A percentile compares a stretch with the other conserved stretches of the same genome.
Evolutionary conservation across 805 yeast species (phyloP).

Genomic region (Saturnispora gosingensis): DNA sequence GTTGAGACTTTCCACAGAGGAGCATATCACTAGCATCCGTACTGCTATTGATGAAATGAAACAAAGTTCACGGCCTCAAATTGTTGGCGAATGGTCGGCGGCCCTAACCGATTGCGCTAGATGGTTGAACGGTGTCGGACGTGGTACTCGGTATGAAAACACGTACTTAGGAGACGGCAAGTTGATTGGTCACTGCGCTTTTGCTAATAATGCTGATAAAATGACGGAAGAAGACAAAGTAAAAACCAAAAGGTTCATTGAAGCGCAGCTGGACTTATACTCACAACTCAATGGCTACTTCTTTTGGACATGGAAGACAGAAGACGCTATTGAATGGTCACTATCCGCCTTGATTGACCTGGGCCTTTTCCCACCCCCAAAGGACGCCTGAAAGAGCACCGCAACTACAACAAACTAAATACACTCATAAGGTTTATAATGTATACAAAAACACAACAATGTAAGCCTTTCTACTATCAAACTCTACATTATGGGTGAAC

Average conservation of each 20-base stretch:
- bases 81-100: constrained; percentile 79
- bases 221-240: constrained; percentile 37
- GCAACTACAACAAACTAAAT: not conserved
- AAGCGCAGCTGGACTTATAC: constrained; percentile 51
- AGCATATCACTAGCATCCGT: constrained; percentile 51
- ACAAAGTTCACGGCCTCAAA: constrained; percentile 33
- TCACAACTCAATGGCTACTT: constrained; percentile 46
- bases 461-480: constrained; percentile 32
- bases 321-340: constrained; percentile 60
- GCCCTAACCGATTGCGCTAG: constrained; percentile 87
- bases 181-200: constrained; percentile 46
- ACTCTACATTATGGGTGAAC: constrained; percentile 27
- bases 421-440: not conserved
- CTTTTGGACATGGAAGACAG: constrained; percentile 68
- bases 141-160: constrained; percentile 78
- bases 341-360: constrained; percentile 38
- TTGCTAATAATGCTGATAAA: constrained; percentile 27
- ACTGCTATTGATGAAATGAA: constrained; percentile 34
- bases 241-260: constrained; percentile 45
- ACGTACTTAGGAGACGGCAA: constrained; percentile 29
- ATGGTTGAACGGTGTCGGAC: constrained; percentile 81
- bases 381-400: constrained; percentile 40
- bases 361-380: constrained; percentile 55
- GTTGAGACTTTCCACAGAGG: constrained; percentile 45
- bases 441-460: constrained; percentile 7